Evolutionary conservation across 176 grass and related monocot genomes (phyloP), one percentile per base, ranked within the genome.

Genomic region (Oryza glumipatula): DNA sequence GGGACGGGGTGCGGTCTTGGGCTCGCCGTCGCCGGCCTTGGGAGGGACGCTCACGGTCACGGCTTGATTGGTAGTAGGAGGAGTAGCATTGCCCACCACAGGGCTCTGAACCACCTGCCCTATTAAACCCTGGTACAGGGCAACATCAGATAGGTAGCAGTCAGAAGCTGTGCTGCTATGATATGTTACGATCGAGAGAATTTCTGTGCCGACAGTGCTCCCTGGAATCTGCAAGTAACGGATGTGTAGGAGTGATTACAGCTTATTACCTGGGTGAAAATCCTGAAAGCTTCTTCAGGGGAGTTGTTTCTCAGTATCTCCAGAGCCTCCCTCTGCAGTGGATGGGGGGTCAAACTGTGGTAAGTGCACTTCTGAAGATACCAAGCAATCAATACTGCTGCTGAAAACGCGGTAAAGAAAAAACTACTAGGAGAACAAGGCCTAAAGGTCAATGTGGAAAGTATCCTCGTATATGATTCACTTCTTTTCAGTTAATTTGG

Each of bases 291-390:
- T 21, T 89, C 87, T 24, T 89, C 76, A 8, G 76, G 67, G 58
- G 74, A 45, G 19, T 85, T 77, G 74, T 60, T 60, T 73, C 44
- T 61, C 74, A 89, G 75, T 35, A 81, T 48, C 54, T 89, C 80
- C 21, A 89, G 10, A 45, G 87, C 87, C 75, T 89, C 74, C 87
- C 75, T 75, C 87, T 89, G 77, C 35, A 16, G 9, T 52, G n/a
- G 32, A 74, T 41, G 8, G 21, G 38, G 38, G 4, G 65, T 74
- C 46, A 80, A 85, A 77, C 65, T 26, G 16, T 51, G 56, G 84
- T 86, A 74, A 80, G 43, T 79, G 84, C 19, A 49, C 39, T 39
- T 17, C 16, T 9, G 67, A 68, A 69, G n/a, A 52, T 39, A 3
- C 2, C 22, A 41, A 61, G 68, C 38, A 77, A 77, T 30, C 26